These are phyloP conservation scores for Emergomyces africanus DNA, from an alignment of 2,329 filamentous ascomycete species.

Conservation along the genomic window DNA sequence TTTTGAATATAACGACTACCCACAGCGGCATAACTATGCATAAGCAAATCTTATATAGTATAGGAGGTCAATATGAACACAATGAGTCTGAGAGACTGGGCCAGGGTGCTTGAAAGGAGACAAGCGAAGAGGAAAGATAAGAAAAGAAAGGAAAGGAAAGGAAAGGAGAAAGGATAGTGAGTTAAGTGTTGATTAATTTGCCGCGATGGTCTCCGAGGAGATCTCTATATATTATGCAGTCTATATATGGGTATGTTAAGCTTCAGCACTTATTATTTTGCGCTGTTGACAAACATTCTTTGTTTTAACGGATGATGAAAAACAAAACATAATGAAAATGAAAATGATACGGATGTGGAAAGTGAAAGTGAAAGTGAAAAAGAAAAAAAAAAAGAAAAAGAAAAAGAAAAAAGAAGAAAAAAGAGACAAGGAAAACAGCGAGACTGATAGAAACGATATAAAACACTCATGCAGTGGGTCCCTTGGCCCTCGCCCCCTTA, in stretches of 20 bases:
- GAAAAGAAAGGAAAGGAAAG: background rate
- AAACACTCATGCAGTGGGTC: background rate
- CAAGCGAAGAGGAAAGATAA: too few species aligned
- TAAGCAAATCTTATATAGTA: too few species aligned
- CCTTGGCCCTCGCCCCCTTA: constrained; percentile 14
- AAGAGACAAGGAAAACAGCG: background rate
- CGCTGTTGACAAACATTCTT: background rate
- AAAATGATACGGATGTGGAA: too few species aligned
- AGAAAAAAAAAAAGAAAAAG: background rate
- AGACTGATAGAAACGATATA: background rate
- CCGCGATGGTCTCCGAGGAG: background rate
- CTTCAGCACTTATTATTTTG: background rate
- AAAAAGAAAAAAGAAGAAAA: background rate
- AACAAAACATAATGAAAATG: background rate
- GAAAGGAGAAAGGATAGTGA: too few species aligned
- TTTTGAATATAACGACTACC: too few species aligned
- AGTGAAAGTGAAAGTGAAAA: too few species aligned
- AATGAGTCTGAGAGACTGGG: too few species aligned
- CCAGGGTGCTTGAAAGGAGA: too few species aligned
- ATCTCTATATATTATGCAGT: background rate
- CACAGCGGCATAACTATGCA: too few species aligned
- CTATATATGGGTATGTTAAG: background rate
- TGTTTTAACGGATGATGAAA: background rate
- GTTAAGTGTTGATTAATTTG: background rate
- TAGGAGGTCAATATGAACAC: too few species aligned